Conservation (phyloP, 345 rosid genomes). For the Hibiscus trionum region DNA sequence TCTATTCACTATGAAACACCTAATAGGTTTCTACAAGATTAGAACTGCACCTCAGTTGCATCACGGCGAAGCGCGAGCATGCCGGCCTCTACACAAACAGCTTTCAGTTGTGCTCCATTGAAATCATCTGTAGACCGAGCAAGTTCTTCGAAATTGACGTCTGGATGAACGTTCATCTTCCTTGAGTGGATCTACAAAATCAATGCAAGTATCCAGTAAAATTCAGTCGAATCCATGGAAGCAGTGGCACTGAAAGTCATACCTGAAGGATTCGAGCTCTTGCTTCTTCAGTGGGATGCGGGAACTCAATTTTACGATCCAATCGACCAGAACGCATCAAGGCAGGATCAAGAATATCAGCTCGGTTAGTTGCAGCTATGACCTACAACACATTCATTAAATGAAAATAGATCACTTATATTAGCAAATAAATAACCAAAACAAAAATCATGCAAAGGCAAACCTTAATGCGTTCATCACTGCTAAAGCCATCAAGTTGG, state of each 20-base stretch:
- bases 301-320: constrained; percentile 99
- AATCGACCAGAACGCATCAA: constrained; percentile 98
- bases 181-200: constrained; percentile 82
- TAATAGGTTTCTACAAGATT: neutral
- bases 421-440: neutral
- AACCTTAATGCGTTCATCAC: constrained; percentile 96
- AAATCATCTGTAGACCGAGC: constrained; percentile 98
- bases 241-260: neutral
- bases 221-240: neutral
- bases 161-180: constrained; percentile 98
- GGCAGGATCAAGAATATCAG: constrained; percentile 98
- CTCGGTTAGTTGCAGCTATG: constrained; percentile 96
- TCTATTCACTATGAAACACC: constrained; percentile 20
- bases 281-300: constrained; percentile 98
- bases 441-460: neutral
- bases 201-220: neutral
- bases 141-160: constrained; percentile 95
- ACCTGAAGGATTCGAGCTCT: constrained; percentile 98
- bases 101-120: constrained; percentile 97
- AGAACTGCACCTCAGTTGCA: constrained; percentile 72
- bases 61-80: constrained; percentile 99
- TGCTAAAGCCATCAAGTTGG: constrained; percentile 98
- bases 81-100: constrained; percentile 99
- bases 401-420: neutral
- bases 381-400: constrained; percentile 40